Base-by-base conservation (phyloP, 352 stramenopile genomes). In the Globisporangium echinulatum region DNA sequence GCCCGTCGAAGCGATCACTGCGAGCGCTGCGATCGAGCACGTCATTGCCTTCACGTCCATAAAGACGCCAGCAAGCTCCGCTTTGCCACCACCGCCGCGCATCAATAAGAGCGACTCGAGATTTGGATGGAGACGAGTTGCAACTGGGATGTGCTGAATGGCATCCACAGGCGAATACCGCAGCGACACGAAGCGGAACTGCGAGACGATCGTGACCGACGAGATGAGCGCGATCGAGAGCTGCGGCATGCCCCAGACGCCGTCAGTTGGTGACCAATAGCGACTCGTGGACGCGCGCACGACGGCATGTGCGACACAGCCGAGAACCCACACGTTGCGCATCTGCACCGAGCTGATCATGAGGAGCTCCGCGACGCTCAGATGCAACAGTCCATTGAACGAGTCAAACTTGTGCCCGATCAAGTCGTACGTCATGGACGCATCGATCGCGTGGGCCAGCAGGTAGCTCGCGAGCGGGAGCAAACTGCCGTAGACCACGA, bases 391-490 rank as follows among this genome's bases (percentile, higher is more conserved):
- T 0, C 61, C 63, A 25, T 58, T 44, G 15, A 59, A 44, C 9
- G 52, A 62, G 14, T 49, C 50, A 46, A 64, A 67, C 14, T 50
- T 52, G 46, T 67, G 48, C 2, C 7, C 40, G 13, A 49, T 60
- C 17, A 60, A 7, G 39, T 62, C 49, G 56, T 71, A 68, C 25
- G 58, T 52, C 6, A 71, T 54, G 5, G 61, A 54, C 33, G 65
- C 51, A 33, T 71, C 65, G 49, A 71, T 56, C 13, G 57, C 13
- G 47, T 71, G 65, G 2, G 65, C 65, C 0, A 66, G 2, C 2
- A 66, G 11, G 50, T 71, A 71, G 57, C 65, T 68, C 5, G 43
- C 2, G 0, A 71, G n/a, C 3, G 65, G 65, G 38, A 71, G 66
- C 40, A 19, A 33, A 42, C 61, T 71, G 13, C 65, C 61, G 50